phyloP scores from a whole-genome alignment of 2,329 filamentous ascomycete species.

The Emericellopsis cladophorae region DNA sequence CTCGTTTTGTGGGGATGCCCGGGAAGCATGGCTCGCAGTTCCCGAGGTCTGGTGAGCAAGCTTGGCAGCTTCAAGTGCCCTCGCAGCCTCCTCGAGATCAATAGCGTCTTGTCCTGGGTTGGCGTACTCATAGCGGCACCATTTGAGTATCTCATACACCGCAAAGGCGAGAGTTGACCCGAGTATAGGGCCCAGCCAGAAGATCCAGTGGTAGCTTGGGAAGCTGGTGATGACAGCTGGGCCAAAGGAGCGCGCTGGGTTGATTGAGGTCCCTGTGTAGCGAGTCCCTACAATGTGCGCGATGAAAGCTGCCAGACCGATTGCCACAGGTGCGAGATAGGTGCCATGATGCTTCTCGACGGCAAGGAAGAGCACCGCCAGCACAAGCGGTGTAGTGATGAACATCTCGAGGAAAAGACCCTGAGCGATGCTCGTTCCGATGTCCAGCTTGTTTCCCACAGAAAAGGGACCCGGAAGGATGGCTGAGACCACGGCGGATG shows the following conservation, averaged over 20 bases:
- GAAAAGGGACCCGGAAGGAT: slow-evolving; percentile 39
- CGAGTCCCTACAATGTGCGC: slow-evolving; percentile 21
- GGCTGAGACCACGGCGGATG: slow-evolving; percentile 39
- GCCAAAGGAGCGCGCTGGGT: slow-evolving; percentile 33
- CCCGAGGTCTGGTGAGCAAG: no score
- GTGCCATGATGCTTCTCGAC: slow-evolving; percentile 59
- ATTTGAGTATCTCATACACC: slow-evolving; percentile 33
- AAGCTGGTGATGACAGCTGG: slow-evolving; percentile 27
- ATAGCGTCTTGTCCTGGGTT: slow-evolving; percentile 28
- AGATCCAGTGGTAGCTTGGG: slow-evolving; percentile 32
- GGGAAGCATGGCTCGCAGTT: no score
- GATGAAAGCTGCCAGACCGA: slow-evolving; percentile 56
- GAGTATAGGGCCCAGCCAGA: slow-evolving; percentile 34
- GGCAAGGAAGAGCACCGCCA: slow-evolving; percentile 53
- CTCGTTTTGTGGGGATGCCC: no score
- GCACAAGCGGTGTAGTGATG: slow-evolving; percentile 44
- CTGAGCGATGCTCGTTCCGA: slow-evolving; percentile 32
- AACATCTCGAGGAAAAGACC: slow-evolving; percentile 54
- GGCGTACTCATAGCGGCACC: slow-evolving; percentile 30
- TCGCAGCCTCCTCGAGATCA: slow-evolving; percentile 5
- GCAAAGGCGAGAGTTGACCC: slow-evolving; percentile 29
- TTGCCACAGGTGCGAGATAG: slow-evolving; percentile 54
- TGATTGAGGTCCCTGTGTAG: slow-evolving; percentile 28
- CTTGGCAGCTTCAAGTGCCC: no score
- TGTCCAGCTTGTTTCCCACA: slow-evolving; percentile 38